Base-by-base conservation (phyloP, 768 basidiomycete genomes). In the Amanita jacksonii region DNA sequence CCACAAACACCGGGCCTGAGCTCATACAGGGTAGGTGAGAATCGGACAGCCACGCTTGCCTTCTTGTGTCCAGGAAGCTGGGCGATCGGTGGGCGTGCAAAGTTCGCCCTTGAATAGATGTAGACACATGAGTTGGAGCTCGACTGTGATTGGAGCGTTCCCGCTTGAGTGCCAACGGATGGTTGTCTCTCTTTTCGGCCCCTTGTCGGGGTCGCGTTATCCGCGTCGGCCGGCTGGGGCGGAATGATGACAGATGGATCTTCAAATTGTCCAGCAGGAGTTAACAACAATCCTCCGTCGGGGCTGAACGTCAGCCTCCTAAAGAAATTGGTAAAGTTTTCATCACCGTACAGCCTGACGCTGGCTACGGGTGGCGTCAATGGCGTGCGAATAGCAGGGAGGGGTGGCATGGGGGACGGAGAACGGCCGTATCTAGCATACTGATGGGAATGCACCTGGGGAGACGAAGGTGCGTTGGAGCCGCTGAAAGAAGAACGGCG, bases 1-100 rank as follows among this genome's bases (percentile, higher is more conserved):
- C 60, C 54, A 24, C 55, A 51, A 0, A 82, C 73, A 19, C 72
- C 76, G 7, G 72, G 70, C 19, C 94, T 72, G n/a, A 97, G 68
- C 55, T 97, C 91, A 55, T 92, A 98, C 32, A 99, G 61, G 16
- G 97, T 72, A 0, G 94, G 96, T 23, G 88, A 93, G 63, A 98
- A 99, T 36, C 81, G 72, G 28, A 99, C 91, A 1, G 88, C 94
- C 2, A 98, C 84, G 52, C 86, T 91, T 0, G 94, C 84, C 53
- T 94, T 96, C 64, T 91, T 90, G 68, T 97, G 89, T 1, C 96
- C 96, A 2, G 96, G 93, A 4, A 98, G 68, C 57, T 93, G 92
- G 10, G 92, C 96, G 46, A 98, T 79, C 0, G 96, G 94, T 1
- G 90, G 85, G 33, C 88, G 70, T 1, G 90, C 81, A 61, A 99